A percentile compares a stretch with the other conserved stretches of the same genome.
These are phyloP conservation scores for Alternaria novae-zelandiae DNA, from an alignment of 2,329 filamentous ascomycete species.

Conservation along the genomic window DNA sequence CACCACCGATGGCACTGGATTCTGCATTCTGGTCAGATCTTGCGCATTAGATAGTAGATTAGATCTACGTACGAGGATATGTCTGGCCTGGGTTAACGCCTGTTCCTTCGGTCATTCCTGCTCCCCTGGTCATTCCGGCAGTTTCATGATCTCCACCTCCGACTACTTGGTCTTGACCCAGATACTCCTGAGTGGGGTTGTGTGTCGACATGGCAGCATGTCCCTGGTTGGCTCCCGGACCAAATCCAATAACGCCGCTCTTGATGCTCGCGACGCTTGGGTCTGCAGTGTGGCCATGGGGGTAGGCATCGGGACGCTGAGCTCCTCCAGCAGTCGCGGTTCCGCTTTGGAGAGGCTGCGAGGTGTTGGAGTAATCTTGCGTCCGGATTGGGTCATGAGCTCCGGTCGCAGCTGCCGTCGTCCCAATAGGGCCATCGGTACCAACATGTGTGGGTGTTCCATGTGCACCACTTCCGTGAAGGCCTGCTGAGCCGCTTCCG, in stretches of 20 bases:
- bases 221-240: constrained; percentile 21
- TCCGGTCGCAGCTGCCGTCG: not conserved
- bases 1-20: not conserved
- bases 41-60: not conserved
- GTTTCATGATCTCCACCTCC: constrained; percentile 23
- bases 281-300: constrained; percentile 17
- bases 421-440: constrained; percentile 11
- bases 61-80: constrained; percentile 29
- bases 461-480: constrained; percentile 6
- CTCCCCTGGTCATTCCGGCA: constrained; percentile 8
- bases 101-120: constrained; percentile 1
- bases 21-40: constrained; percentile 18
- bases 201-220: constrained; percentile 35
- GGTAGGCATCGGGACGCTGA: constrained; percentile 26
- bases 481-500: constrained; percentile 5
- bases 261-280: constrained; percentile 48
- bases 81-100: constrained; percentile 11
- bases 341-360: not conserved
- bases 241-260: constrained; percentile 49
- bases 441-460: constrained; percentile 8
- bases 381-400: not conserved
- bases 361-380: not conserved
- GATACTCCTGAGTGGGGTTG: constrained; percentile 15
- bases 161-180: constrained; percentile 22
- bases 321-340: constrained; percentile 6